Conservation (phyloP, 2,329 filamentous ascomycete genomes). For the Fusarium annulatum region DNA sequence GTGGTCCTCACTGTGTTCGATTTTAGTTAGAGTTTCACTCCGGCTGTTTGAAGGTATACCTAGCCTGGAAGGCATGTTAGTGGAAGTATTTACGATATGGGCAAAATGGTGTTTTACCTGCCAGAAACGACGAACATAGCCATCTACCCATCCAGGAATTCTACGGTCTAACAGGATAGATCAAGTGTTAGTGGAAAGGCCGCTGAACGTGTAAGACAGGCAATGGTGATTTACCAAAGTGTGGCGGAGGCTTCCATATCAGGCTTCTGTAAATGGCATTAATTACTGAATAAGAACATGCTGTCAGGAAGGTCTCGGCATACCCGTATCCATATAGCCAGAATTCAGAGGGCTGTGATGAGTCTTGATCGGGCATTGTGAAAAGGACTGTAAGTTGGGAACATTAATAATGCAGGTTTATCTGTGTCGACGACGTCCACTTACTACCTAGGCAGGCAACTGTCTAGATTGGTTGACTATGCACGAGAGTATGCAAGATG, state of each 20-base stretch:
- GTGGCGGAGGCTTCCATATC: conserved; percentile 98
- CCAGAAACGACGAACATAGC: conserved; percentile 97
- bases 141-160: conserved; percentile 89
- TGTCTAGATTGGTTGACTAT: not conserved
- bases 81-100: not conserved
- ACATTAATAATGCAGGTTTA: conserved; percentile 27
- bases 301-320: conserved; percentile 36
- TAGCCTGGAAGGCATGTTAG: conserved; percentile 46
- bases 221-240: conserved; percentile 84
- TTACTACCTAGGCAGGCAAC: not conserved
- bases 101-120: conserved; percentile 72
- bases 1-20: conserved; percentile 80
- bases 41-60: conserved; percentile 41
- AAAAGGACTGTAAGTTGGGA: not conserved
- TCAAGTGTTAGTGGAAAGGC: conserved; percentile 5
- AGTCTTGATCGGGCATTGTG: conserved; percentile 53
- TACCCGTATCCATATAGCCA: conserved; percentile 99
- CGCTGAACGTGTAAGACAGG: conserved; percentile 1
- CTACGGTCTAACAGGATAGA: conserved; percentile 72
- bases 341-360: conserved; percentile 69
- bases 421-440: not conserved
- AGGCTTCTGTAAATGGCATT: conserved; percentile 69
- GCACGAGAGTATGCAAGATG: not conserved
- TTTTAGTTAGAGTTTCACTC: not conserved
- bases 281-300: conserved; percentile 16